Base-by-base conservation (phyloP, 306 rosid genomes). In the Fagus sylvatica region DNA sequence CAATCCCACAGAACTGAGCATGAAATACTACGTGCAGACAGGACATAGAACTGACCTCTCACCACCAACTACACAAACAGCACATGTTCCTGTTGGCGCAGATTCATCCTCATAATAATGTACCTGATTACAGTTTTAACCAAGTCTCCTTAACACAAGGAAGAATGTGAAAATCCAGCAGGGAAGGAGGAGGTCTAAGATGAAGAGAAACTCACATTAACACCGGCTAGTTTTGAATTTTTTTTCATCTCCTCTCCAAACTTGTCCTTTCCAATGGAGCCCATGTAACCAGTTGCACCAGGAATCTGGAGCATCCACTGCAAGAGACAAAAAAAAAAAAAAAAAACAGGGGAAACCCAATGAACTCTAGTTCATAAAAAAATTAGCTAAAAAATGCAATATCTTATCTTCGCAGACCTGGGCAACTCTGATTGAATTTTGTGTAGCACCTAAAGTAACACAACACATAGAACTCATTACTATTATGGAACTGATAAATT, bases 51-150 rank as follows among this genome's bases (percentile, higher is more conserved):
- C 82, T 84, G 49, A 93, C 98, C 99, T 92, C 76, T 93, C 98
- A 81, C 97, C 98, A 74, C 97, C 97, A 72, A 83, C 91, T 32
- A 94, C 89, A 85, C 98, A 92, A 70, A 92, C 98, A 86, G 91
- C 98, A 88, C 98, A 94, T 69, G 98, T 94, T 77, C 98, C 98
- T 0, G 98, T 94, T 67, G 98, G 96, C 76, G 94, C 82, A 61
- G 79, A 81, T 53, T 91, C 98, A 55, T 91, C 94, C 84, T 91
- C 93, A 51, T 89, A 93, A 77, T 95, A 95, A 67, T 95, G 92
- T 41, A 90, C 99, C 99, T 95, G 83, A 74, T 71, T 61, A 41
- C 32, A 61, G 51, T 15, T 40, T 66, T 62, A 76, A 65, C 22
- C 11, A 22, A n/a, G 19, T 15, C 53, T 1, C 28, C 72, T 39